Percentiles rank a stretch among this genome's conserved stretches.
Conservation (phyloP, 225 moss, liverwort and hornwort species). For the Polytrichum formosum region DNA sequence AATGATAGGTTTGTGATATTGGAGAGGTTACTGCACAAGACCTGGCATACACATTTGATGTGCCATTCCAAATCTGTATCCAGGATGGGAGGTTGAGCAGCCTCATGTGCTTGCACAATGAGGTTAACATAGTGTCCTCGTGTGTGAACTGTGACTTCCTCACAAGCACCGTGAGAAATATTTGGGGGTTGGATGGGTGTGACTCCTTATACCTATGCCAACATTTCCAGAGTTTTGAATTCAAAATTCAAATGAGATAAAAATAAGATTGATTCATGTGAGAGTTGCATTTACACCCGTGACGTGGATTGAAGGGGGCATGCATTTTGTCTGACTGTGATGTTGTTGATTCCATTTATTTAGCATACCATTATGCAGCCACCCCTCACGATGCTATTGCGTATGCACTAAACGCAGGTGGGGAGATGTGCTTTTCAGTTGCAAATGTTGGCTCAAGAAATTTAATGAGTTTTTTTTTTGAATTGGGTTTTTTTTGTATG, state of each 20-base stretch:
- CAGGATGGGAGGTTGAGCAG: slow-evolving; percentile 66
- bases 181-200: slow-evolving; percentile 77
- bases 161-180: slow-evolving; percentile 47
- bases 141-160: slow-evolving; percentile 74
- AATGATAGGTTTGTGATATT: no score
- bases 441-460: no score
- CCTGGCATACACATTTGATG: slow-evolving; percentile 86
- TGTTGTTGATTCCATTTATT: slow-evolving; percentile 76
- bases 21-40: slow-evolving; percentile 67
- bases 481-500: no score
- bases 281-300: no score
- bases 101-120: slow-evolving; percentile 87
- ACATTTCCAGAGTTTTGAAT: no score
- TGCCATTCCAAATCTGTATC: slow-evolving; percentile 72
- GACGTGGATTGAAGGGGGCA: slow-evolving; percentile 5
- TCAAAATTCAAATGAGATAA: no score
- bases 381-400: slow-evolving; percentile 78
- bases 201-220: not conserved
- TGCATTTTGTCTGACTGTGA: slow-evolving; percentile 90
- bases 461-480: no score
- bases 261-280: no score
- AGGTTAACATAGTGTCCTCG: slow-evolving; percentile 73
- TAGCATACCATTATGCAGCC: slow-evolving; percentile 57
- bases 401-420: slow-evolving; percentile 75
- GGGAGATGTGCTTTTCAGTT: no score